Evolutionary conservation across 345 rosid species (phyloP), one percentile per base, ranked within the genome.

Genomic region (Ceriops tagal): DNA sequence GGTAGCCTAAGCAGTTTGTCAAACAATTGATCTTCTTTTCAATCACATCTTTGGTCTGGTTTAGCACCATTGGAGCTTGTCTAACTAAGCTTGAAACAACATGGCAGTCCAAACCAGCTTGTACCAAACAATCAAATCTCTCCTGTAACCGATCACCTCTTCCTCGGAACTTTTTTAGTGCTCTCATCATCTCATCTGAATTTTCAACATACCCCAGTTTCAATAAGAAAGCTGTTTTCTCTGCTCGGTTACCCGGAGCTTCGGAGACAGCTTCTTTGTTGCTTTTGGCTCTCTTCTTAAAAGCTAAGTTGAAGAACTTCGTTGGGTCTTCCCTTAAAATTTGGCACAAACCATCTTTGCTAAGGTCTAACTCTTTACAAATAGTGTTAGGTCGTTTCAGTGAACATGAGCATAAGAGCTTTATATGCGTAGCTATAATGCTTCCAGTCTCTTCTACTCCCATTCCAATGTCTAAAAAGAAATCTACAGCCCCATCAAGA

Each of bases 111-210:
- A 93, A 79, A 71, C 96, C 97, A 32, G 97, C 89, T 64, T 78
- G 67, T 59, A 89, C 82, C 9, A 92, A 81, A 77, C 92, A 92
- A 79, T 90, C 86, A 55, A 86, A 89, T 74, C 98, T 89, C 85
- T 92, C 98, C 79, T 89, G 96, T 57, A 92, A 72, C 65, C 85
- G 92, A 81, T 90, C 92, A 27, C 92, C 96, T 78, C 93, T 83
- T 49, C 96, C 96, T 74, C 93, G 81, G 67, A 90, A 92, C 83
- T 77, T 77, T 73, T 79, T 89, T 70, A 81, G 70, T 62, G 96
- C 92, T 67, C 74, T 85, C 52, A 75, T 70, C 90, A 91, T 86
- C 81, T 91, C 97, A 53, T 91, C 98, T 0, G 97, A 87, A 84
- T 87, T 90, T 67, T 92, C 98, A 51, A 82, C 69, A 53, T 82